phyloP scores from a whole-genome alignment of 768 basidiomycete genomes.

The Suillus clintonianus region DNA sequence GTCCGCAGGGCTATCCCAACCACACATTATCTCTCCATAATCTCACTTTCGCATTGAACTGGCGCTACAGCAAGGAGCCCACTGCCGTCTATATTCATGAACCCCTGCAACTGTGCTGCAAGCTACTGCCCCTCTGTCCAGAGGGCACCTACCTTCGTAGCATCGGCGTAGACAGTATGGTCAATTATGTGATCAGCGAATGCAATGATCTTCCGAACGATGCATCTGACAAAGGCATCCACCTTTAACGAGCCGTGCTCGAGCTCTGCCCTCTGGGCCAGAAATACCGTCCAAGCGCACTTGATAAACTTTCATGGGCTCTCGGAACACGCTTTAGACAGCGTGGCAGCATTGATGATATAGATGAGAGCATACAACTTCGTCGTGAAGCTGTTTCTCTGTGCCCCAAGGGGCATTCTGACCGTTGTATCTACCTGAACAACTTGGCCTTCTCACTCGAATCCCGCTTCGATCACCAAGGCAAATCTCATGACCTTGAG shows the following conservation, averaged over 20 bases:
- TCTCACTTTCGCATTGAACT: conserved; percentile 12
- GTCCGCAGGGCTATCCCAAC: conserved; percentile 7
- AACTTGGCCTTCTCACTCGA: conserved; percentile 13
- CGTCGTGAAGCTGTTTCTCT: conserved; percentile 8
- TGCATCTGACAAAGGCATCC: background rate
- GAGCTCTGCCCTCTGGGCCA: background rate
- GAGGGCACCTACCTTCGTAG: background rate
- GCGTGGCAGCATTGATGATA: background rate
- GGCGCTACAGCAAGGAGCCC: conserved; percentile 6
- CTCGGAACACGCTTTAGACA: conserved; percentile 2
- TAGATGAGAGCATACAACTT: conserved; percentile 10
- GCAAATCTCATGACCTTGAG: background rate
- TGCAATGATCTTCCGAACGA: background rate
- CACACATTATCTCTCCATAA: conserved; percentile 6
- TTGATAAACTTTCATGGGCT: background rate
- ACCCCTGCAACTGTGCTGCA: background rate
- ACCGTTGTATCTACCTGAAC: background rate
- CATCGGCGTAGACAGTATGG: no score
- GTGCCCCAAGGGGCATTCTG: conserved; percentile 10
- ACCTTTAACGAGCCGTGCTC: background rate
- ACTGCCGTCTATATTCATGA: conserved; percentile 16
- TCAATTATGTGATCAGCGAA: no score
- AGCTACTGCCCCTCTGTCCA: background rate
- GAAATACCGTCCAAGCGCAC: background rate
- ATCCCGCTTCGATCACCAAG: conserved; percentile 10